These are phyloP conservation scores for Colletotrichum siamense DNA, from an alignment of 2,329 filamentous ascomycete species.

Conservation along the genomic window DNA sequence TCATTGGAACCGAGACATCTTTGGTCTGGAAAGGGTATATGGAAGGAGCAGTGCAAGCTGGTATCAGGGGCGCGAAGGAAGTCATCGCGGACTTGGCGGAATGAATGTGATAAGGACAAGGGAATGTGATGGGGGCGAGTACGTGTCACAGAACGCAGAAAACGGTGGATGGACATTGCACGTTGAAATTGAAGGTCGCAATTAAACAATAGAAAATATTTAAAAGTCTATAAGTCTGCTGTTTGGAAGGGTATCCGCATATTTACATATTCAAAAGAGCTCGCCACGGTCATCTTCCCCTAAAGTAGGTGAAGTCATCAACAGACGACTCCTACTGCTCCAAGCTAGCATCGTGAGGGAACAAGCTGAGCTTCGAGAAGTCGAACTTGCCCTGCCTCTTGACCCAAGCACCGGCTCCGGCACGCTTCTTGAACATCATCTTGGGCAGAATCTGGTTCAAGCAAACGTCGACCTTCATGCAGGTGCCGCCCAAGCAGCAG, in stretches of 20 bases:
- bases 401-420: not conserved
- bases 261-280: not conserved
- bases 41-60: not conserved
- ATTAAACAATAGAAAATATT: not conserved
- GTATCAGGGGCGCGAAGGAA: not conserved
- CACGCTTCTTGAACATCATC: constrained; percentile 16
- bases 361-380: constrained; percentile 8
- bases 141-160: not conserved
- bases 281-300: not conserved
- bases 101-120: not conserved
- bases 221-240: not conserved
- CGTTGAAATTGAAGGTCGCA: fast-evolving
- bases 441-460: not conserved
- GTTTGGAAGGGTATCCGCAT: not conserved
- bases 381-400: not conserved
- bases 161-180: fast-evolving
- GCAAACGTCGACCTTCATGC: constrained; percentile 18
- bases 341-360: not conserved
- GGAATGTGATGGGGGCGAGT: fast-evolving
- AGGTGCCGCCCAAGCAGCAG: constrained; percentile 6
- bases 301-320: not conserved
- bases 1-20: not conserved
- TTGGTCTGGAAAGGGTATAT: not conserved
- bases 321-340: not conserved
- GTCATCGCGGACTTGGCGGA: not conserved